Conservation (phyloP, 345 rosid species). For the Odontarrhena argentea region DNA sequence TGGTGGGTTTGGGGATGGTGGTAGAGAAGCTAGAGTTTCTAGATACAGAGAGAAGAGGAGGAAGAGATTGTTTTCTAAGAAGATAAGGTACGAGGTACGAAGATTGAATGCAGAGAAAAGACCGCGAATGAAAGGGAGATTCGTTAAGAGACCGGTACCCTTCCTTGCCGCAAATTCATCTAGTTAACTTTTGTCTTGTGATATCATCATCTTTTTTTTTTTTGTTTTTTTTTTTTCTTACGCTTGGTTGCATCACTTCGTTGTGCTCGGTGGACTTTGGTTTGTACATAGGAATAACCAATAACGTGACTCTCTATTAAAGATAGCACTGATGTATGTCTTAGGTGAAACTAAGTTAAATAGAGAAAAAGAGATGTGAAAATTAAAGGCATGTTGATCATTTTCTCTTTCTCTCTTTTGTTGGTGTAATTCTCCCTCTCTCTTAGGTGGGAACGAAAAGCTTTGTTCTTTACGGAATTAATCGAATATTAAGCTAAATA, state of each 20-base stretch:
- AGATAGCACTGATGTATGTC: slow-evolving; percentile 30
- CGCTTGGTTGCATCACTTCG: slow-evolving; percentile 18
- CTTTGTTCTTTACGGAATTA: too few species aligned
- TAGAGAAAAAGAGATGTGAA: too few species aligned
- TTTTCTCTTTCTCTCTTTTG: too few species aligned
- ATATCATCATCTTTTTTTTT: background rate
- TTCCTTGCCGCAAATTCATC: slow-evolving; percentile 26
- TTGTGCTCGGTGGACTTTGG: slow-evolving; percentile 26
- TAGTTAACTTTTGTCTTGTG: too few species aligned
- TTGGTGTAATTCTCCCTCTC: too few species aligned
- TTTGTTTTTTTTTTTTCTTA: slow-evolving; percentile 24
- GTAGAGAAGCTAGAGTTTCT: slow-evolving; percentile 82
- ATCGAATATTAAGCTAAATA: too few species aligned
- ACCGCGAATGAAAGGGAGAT: slow-evolving; percentile 98
- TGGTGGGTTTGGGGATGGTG: slow-evolving; percentile 50
- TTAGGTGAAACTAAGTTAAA: too few species aligned
- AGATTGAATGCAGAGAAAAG: slow-evolving; percentile 92
- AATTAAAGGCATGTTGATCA: too few species aligned
- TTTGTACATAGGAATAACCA: slow-evolving; percentile 28
- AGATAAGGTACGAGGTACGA: slow-evolving; percentile 94
- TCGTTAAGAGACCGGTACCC: slow-evolving; percentile 60
- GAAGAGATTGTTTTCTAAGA: slow-evolving; percentile 89
- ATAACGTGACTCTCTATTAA: slow-evolving; percentile 37
- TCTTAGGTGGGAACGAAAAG: too few species aligned
- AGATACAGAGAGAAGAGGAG: slow-evolving; percentile 88